Percentiles rank a stretch among this genome's conserved stretches.
Conservation (phyloP, 2,329 filamentous ascomycete species). For the Colletotrichum musicola region DNA sequence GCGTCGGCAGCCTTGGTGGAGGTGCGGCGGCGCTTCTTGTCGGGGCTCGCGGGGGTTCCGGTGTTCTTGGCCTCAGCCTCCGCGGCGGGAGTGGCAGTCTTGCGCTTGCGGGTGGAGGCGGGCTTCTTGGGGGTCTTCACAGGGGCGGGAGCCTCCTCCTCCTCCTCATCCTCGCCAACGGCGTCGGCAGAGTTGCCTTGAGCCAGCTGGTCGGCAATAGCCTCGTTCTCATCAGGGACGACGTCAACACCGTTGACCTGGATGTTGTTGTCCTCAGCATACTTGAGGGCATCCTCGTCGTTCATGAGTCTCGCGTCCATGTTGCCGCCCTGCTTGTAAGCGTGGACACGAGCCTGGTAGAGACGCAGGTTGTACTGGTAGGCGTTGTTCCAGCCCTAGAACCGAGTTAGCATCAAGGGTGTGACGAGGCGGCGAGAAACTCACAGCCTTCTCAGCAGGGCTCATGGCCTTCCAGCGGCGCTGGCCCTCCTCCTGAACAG, state of each 20-base stretch:
- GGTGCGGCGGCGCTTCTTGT: slow-evolving; percentile 73
- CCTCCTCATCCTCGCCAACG: slow-evolving; percentile 58
- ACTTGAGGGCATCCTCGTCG: slow-evolving; percentile 70
- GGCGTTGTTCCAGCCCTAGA: slow-evolving; percentile 71
- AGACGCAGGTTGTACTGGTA: slow-evolving; percentile 77
- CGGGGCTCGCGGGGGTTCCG: slow-evolving; percentile 65
- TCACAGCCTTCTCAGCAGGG: slow-evolving; percentile 75
- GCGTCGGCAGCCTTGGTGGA: slow-evolving; percentile 67
- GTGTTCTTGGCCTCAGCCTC: slow-evolving; percentile 53
- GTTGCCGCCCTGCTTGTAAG: slow-evolving; percentile 74
- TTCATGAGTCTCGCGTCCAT: slow-evolving; percentile 69
- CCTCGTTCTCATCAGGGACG: slow-evolving; percentile 60
- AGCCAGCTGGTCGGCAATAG: slow-evolving; percentile 71
- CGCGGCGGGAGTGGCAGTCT: slow-evolving; percentile 63
- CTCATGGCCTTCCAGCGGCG: slow-evolving; percentile 86
- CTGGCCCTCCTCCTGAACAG: slow-evolving; percentile 89
- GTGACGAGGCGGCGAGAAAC: slow-evolving; percentile 38
- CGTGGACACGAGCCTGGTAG: slow-evolving; percentile 75
- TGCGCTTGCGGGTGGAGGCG: slow-evolving; percentile 66
- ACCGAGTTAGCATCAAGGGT: slow-evolving; percentile 23
- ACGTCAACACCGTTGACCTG: slow-evolving; percentile 64
- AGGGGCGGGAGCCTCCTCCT: slow-evolving; percentile 54
- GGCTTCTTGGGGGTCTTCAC: slow-evolving; percentile 71
- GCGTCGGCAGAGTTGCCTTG: slow-evolving; percentile 54
- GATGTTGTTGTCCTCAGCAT: slow-evolving; percentile 70